A percentile compares a stretch with the other conserved stretches of the same genome.
phyloP scores from a whole-genome alignment of 2,329 filamentous ascomycete species.

The Diaporthe destruens region DNA sequence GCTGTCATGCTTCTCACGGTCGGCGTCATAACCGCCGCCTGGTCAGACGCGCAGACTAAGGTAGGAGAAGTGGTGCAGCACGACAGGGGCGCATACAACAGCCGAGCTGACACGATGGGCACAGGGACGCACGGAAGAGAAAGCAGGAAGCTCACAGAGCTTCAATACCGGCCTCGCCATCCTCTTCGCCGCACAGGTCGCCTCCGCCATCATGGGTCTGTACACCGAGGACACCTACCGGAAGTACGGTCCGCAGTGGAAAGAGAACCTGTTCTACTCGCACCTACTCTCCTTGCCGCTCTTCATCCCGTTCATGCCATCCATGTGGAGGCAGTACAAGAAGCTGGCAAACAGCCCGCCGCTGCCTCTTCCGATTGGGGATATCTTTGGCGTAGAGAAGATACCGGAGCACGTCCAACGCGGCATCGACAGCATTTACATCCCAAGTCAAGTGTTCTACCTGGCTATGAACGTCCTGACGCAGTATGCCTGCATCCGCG shows the following conservation, averaged over 20 bases:
- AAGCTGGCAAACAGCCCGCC: slow-evolving; percentile 74
- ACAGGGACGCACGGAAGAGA: slow-evolving; percentile 45
- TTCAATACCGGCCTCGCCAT: slow-evolving; percentile 82
- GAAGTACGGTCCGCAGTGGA: slow-evolving; percentile 89
- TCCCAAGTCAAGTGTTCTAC: slow-evolving; percentile 79
- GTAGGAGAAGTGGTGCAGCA: slow-evolving; percentile 58
- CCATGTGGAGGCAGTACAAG: slow-evolving; percentile 73
- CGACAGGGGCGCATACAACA: neutral
- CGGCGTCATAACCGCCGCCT: slow-evolving; percentile 88
- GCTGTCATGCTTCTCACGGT: slow-evolving; percentile 86
- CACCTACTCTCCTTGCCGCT: slow-evolving; percentile 81
- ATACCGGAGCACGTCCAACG: slow-evolving; percentile 56
- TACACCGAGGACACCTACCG: slow-evolving; percentile 94
- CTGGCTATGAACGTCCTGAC: slow-evolving; percentile 85
- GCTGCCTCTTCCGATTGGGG: slow-evolving; percentile 59
- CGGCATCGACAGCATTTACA: slow-evolving; percentile 53
- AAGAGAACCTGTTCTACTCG: slow-evolving; percentile 96
- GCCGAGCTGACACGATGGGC: slow-evolving; percentile 46
- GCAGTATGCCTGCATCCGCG: slow-evolving; percentile 94
- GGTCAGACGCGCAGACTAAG: slow-evolving; percentile 89
- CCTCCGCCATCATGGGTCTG: slow-evolving; percentile 94
- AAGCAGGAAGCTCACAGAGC: slow-evolving; percentile 49
- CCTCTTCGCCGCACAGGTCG: slow-evolving; percentile 86
- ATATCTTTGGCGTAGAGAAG: slow-evolving; percentile 49
- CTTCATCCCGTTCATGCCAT: slow-evolving; percentile 78